Evolutionary conservation across 345 rosid species (phyloP), one percentile per base, ranked within the genome.

Genomic region (Hypericum perforatum): DNA sequence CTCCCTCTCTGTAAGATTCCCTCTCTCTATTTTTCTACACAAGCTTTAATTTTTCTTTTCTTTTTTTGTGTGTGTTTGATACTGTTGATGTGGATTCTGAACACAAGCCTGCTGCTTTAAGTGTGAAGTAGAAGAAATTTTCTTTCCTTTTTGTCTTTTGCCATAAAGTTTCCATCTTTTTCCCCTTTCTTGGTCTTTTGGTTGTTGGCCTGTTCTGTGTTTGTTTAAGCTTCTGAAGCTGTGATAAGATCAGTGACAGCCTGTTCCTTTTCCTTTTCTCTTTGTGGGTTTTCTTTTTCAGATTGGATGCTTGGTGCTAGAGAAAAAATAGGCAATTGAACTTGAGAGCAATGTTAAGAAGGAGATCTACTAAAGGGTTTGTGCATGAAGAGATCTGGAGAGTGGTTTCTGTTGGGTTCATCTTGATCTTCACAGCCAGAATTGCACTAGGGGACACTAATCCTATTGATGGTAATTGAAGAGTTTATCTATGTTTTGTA

Each of bases 381-480:
- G 40, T 37, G 60, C 63, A 64, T 70, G 68, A 58, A 73, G 70
- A 75, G 82, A 82, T 87, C 76, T 61, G 53, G 71, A 45, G 54
- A 11, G 61, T 43, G 61, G 44, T 74, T 63, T 53, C 76, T 62
- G 57, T 75, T 53, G 74, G 74, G 58, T 65, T 83, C 71, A 43
- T 77, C 45, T 72, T 82, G 78, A 71, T 92, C 73, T 85, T 57
- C 66, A 62, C 57, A 50, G 74, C 83, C 7, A 64, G 72, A 49
- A 16, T 76, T 71, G 73, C 95, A 7, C 67, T 54, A 44, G 86
- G 76, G 60, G 71, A 43, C 63, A 91, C 98, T 56, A 81, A 73
- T 73, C 84, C 87, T 52, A 54, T 12, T 50, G 98, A 91, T 70
- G 98, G 98, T 85, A 74, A 77, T 46, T 12, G 50, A 3, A 9